Base-by-base conservation (phyloP, 345 rosid genomes). In the Hibiscus syriacus region DNA sequence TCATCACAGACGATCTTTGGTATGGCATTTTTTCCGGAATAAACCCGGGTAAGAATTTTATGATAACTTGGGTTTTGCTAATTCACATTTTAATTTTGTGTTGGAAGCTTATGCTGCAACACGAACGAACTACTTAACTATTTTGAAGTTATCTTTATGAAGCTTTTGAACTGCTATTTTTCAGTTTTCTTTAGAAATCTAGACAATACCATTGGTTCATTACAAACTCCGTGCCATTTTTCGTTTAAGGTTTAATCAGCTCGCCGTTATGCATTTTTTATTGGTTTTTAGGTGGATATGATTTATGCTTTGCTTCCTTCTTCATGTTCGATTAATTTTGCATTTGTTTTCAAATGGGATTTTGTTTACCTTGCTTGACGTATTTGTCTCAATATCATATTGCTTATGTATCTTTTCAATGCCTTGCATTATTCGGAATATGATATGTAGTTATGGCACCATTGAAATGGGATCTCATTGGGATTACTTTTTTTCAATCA, bases 1-100 rank as follows among this genome's bases (percentile, higher is more conserved):
- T n/a, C n/a, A n/a, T n/a, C n/a, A n/a, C n/a, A 68, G 96, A 89
- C 76, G 92, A 85, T 65, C 92, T 86, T 70, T 89, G 96, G 96
- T 89, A 86, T 25, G 96, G 88, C 75, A 89, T 89, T 41, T 89
- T 89, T 77, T 86, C 90, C 55, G 96, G 90, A 61, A 82, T 80
- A 65, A 89, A 89, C 70, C 88, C 92, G 78, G 96, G 96, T 89
- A 78, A 70, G 8, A 48, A 32, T 9, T 32, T 17, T 56, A 0
- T 7, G 3, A 7, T 1, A 58, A n/a, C 26, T 32, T 32, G n/a
- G 32, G n/a, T n/a, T n/a, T n/a, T n/a, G n/a, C n/a, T n/a, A n/a
- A n/a, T n/a, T n/a, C n/a, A n/a, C n/a, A n/a, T n/a, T 64, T n/a
- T n/a, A n/a, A n/a, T n/a, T n/a, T n/a, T n/a, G n/a, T n/a, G n/a